Evolutionary conservation across 257 asterid genomes (phyloP).

Genomic region (Orobanche coerulescens): DNA sequence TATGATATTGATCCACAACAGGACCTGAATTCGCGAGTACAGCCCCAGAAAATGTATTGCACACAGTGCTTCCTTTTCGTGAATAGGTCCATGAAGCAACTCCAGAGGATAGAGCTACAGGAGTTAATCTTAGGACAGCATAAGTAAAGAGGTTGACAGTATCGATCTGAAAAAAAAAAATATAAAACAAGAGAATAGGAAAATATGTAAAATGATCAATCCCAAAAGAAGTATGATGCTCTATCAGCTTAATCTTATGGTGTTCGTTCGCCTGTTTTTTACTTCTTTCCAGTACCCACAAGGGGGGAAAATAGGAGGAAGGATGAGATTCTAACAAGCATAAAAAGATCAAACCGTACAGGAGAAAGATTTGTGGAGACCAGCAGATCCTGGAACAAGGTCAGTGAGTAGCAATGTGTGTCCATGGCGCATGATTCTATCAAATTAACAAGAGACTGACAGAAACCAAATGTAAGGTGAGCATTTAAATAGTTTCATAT

Average conservation of each 20-base stretch:
- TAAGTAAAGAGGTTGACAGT: conserved; percentile 69
- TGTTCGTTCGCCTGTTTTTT: not conserved
- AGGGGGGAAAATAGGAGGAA: not conserved
- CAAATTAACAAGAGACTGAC: conserved; percentile 74
- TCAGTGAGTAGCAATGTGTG: conserved; percentile 58
- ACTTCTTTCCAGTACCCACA: conserved; percentile 8
- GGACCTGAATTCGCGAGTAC: conserved; percentile 38
- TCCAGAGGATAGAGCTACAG: conserved; percentile 74
- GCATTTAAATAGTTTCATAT: not conserved
- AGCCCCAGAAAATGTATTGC: conserved; percentile 45
- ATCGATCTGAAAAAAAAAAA: conserved; percentile 49
- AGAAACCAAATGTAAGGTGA: conserved; percentile 30
- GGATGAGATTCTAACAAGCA: conserved; percentile 15
- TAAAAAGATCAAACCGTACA: conserved; percentile 47
- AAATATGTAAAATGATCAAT: conserved; percentile 8
- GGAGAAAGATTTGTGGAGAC: conserved; percentile 90
- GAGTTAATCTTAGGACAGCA: conserved; percentile 83
- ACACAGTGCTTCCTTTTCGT: conserved; percentile 45
- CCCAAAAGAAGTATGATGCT: conserved; percentile 1
- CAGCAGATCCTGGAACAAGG: conserved; percentile 91
- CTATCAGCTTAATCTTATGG: conserved; percentile 6
- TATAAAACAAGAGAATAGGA: not conserved
- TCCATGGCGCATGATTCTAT: conserved; percentile 71
- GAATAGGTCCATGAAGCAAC: conserved; percentile 64
- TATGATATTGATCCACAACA: conserved; percentile 38